Conservation (phyloP, 768 basidiomycete species). For the Ramaria sp. region DNA sequence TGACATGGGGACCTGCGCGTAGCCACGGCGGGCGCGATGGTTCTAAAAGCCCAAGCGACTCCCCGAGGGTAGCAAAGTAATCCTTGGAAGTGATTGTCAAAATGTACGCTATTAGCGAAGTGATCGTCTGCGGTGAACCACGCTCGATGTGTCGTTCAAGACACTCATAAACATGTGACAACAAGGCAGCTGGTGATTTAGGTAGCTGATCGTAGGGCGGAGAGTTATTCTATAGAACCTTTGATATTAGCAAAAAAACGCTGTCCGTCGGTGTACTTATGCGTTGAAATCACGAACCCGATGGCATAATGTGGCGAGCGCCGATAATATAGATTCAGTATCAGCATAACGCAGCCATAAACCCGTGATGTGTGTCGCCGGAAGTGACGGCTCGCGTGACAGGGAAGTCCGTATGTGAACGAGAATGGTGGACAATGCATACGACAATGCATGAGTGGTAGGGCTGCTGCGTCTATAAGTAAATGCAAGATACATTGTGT, state of each 20-base stretch:
- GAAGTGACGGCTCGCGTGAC: conserved; percentile 12
- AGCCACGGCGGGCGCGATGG: conserved; percentile 3
- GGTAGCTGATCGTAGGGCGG: conserved; percentile 23
- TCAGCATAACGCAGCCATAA: conserved; percentile 39
- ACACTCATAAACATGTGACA: conserved; percentile 51
- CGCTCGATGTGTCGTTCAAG: conserved; percentile 43
- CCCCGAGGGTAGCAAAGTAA: conserved; percentile 48
- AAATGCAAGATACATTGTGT: conserved; percentile 1
- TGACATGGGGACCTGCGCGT: not conserved
- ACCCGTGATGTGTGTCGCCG: conserved; percentile 5
- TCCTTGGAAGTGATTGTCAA: conserved; percentile 51
- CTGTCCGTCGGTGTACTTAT: not conserved
- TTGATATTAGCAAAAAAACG: not conserved
- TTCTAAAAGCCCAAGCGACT: conserved; percentile 42
- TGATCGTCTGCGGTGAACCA: conserved; percentile 36
- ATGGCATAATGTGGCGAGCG: conserved; percentile 47
- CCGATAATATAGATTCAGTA: conserved; percentile 36
- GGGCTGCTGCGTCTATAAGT: conserved; percentile 32
- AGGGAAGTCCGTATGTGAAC: conserved; percentile 38
- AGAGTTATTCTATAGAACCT: conserved; percentile 22
- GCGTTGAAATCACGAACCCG: conserved; percentile 29
- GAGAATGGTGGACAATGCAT: conserved; percentile 48
- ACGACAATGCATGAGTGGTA: conserved; percentile 54
- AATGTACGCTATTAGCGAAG: conserved; percentile 55
- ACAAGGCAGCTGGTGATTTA: conserved; percentile 34